Evolutionary conservation across 805 yeast species (phyloP).

Genomic region (Kodamaea kakaduensis): DNA sequence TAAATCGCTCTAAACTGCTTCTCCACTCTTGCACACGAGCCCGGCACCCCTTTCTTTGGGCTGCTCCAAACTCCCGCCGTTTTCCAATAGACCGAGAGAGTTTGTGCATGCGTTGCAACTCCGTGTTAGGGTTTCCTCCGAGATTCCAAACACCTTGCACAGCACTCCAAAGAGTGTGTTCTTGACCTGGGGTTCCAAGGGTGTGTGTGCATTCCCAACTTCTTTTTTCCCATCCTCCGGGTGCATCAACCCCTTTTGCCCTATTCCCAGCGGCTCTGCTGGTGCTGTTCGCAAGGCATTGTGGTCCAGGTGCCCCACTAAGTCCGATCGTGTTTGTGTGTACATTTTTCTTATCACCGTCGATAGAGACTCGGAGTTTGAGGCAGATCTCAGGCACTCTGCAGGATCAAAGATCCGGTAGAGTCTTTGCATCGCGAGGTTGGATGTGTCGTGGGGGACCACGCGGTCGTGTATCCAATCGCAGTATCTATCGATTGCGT

Average conservation of each 20-base stretch:
- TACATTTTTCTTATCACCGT: conserved; percentile 1
- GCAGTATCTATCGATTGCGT: conserved; percentile 44
- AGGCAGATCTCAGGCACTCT: conserved; percentile 1
- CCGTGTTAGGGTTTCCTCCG: conserved; percentile 4
- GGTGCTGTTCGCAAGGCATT: background rate
- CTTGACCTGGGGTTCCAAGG: background rate
- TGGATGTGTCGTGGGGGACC: conserved; percentile 20
- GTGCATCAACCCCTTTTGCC: no score
- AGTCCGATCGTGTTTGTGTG: no score
- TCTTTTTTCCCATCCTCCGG: no score
- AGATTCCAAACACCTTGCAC: conserved; percentile 4
- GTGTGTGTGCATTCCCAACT: no score
- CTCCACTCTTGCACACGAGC: conserved; percentile 2
- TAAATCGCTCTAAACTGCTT: no score
- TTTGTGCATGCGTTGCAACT: conserved; percentile 2
- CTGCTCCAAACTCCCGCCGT: conserved; percentile 1
- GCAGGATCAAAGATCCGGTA: conserved; percentile 29
- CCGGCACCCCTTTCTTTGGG: no score
- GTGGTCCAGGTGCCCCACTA: no score
- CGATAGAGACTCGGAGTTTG: conserved; percentile 1
- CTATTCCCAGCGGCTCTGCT: background rate
- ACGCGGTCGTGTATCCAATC: conserved; percentile 44
- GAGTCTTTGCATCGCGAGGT: conserved; percentile 29
- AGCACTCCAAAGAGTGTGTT: conserved; percentile 3
- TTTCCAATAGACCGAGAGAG: background rate